These are phyloP conservation scores for Ogataea methylovora DNA, from an alignment of 805 yeast genomes.

Conservation along the genomic window DNA sequence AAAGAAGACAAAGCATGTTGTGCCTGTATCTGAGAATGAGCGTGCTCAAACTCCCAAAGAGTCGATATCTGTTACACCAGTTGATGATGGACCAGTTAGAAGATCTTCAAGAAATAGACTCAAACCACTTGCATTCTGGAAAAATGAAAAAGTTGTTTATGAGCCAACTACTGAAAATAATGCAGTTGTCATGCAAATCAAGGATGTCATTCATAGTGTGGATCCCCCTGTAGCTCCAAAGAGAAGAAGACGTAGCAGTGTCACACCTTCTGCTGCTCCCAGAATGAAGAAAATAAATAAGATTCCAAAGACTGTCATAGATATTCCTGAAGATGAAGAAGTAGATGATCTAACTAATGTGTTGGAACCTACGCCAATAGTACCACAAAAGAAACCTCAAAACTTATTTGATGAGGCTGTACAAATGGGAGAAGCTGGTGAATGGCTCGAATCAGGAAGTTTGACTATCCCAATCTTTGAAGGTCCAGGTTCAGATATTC, in stretches of 20 bases:
- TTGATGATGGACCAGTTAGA: slow-evolving; percentile 34
- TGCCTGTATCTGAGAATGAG: not conserved
- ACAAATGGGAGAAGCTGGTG: slow-evolving; percentile 33
- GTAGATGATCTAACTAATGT: not conserved
- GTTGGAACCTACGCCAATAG: not conserved
- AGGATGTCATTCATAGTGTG: slow-evolving; percentile 48
- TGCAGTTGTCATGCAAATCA: slow-evolving; percentile 46
- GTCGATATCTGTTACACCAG: too few relatives aligned
- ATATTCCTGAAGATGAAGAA: not conserved
- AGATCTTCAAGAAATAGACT: slow-evolving; percentile 60
- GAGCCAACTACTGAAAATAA: slow-evolving; percentile 35
- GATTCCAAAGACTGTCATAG: not conserved
- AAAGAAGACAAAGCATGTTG: not conserved
- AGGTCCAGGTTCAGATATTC: slow-evolving; percentile 40
- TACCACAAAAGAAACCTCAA: slow-evolving; percentile 12
- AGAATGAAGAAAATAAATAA: not conserved
- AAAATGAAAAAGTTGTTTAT: slow-evolving; percentile 69
- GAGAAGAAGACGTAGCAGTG: too few relatives aligned
- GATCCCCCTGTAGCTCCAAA: slow-evolving; percentile 15
- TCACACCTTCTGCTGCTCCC: not conserved
- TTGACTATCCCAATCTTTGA: slow-evolving; percentile 42
- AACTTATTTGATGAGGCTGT: slow-evolving; percentile 22
- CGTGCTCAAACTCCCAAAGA: not conserved
- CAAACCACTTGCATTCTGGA: slow-evolving; percentile 77
- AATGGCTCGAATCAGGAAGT: slow-evolving; percentile 41